phyloP scores from a whole-genome alignment of 108 stramenopile species.

The Skeletonema grethae region DNA sequence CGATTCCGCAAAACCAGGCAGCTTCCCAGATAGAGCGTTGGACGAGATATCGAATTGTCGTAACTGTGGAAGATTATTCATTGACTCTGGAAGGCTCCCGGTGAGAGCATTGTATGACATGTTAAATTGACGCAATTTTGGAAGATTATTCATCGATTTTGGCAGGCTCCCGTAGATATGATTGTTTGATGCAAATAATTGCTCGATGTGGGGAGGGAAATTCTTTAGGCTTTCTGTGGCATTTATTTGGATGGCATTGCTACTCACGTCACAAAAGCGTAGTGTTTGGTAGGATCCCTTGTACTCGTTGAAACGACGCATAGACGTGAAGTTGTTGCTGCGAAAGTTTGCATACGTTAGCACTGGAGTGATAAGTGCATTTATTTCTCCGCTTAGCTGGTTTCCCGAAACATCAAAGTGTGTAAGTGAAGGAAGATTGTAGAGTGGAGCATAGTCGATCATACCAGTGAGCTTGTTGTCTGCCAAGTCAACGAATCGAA shows the following conservation, averaged over 20 bases:
- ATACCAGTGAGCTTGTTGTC: constrained; percentile 14
- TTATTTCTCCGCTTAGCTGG: constrained; percentile 29
- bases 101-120: constrained; percentile 6
- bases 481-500: constrained; percentile 19
- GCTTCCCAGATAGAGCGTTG: too few species aligned
- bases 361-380: constrained; percentile 61
- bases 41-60: too few species aligned
- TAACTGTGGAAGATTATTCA: too few species aligned
- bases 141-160: neutral
- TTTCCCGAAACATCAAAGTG: constrained; percentile 28
- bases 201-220: constrained; percentile 15
- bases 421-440: constrained; percentile 42
- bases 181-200: constrained; percentile 17
- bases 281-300: constrained; percentile 24
- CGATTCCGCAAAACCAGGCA: neutral
- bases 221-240: constrained; percentile 11
- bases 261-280: constrained; percentile 42
- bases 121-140: neutral
- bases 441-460: constrained; percentile 41
- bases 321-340: constrained; percentile 39
- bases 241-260: constrained; percentile 42
- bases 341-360: constrained; percentile 53
- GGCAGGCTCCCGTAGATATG: constrained; percentile 15
- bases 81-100: constrained; percentile 22
- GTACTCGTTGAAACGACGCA: constrained; percentile 58